Evolutionary conservation across 2,329 filamentous ascomycete species (phyloP).

Genomic region (Fusarium succisae): DNA sequence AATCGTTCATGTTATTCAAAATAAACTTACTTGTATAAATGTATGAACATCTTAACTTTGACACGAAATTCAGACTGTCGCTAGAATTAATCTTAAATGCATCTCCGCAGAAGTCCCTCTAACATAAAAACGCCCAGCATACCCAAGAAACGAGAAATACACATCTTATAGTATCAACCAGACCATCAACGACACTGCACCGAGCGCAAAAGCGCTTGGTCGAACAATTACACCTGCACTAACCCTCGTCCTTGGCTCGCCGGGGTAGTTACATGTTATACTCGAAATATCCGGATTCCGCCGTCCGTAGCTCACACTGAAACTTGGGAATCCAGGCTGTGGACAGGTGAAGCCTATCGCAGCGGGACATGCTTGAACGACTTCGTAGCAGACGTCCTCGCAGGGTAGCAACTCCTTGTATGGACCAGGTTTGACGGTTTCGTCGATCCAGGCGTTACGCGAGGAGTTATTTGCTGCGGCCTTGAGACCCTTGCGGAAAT

Average conservation of each 20-base stretch:
- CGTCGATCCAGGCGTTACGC: constrained; percentile 78
- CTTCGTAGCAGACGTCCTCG: constrained; percentile 83
- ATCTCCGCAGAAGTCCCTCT: constrained; percentile 2
- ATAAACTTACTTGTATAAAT: not conserved
- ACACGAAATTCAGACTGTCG: not conserved
- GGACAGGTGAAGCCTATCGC: constrained; percentile 82
- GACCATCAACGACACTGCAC: constrained; percentile 24
- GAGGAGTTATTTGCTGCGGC: constrained; percentile 55
- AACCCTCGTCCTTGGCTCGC: constrained; percentile 47
- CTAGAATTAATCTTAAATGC: not conserved
- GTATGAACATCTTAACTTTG: not conserved
- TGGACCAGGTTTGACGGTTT: constrained; percentile 78
- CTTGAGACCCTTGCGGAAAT: constrained; percentile 40
- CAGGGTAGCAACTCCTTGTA: constrained; percentile 95
- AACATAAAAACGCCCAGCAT: constrained; percentile 21
- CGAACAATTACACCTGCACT: constrained; percentile 22
- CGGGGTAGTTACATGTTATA: constrained; percentile 52
- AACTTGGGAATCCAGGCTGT: constrained; percentile 45
- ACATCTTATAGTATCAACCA: constrained; percentile 32
- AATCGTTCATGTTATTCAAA: not conserved
- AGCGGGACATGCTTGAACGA: constrained; percentile 87
- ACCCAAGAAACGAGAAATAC: not conserved
- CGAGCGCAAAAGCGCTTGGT: constrained; percentile 30
- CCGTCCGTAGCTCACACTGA: constrained; percentile 49
- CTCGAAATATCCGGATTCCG: constrained; percentile 35